Conservation (phyloP, 2,329 filamentous ascomycete genomes). For the Microsporum ferrugineum region DNA sequence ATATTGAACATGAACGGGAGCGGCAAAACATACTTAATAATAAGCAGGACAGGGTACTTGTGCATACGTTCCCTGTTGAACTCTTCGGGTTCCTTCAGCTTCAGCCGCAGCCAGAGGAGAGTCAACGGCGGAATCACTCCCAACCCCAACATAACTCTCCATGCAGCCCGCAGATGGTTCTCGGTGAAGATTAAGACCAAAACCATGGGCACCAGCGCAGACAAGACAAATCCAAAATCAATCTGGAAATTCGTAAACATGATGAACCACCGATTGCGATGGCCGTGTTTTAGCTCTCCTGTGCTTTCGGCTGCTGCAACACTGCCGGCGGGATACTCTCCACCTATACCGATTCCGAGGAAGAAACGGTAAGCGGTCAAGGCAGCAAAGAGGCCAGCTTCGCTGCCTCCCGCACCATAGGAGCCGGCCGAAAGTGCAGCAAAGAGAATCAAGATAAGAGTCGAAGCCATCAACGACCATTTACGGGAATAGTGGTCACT, state of each 20-base stretch:
- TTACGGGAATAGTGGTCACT: slow-evolving; percentile 77
- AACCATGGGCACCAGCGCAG: slow-evolving; percentile 63
- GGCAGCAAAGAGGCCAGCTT: slow-evolving; percentile 62
- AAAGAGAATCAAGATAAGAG: slow-evolving; percentile 73
- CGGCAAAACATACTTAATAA: slow-evolving; percentile 34
- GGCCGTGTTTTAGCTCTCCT: slow-evolving; percentile 66
- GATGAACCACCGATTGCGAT: slow-evolving; percentile 83
- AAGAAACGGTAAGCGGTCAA: slow-evolving; percentile 79
- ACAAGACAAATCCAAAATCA: slow-evolving; percentile 70
- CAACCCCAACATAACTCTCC: slow-evolving; percentile 70
- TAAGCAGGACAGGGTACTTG: slow-evolving; percentile 42
- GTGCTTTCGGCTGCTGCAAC: slow-evolving; percentile 77
- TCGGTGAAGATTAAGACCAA: slow-evolving; percentile 49
- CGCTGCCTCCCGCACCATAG: slow-evolving; percentile 59
- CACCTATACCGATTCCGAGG: slow-evolving; percentile 65
- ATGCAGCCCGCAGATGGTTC: slow-evolving; percentile 59
- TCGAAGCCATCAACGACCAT: slow-evolving; percentile 69
- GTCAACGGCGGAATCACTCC: slow-evolving; percentile 66
- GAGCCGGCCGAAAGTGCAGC: slow-evolving; percentile 66
- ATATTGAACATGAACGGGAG: slow-evolving; percentile 31
- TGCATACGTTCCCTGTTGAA: slow-evolving; percentile 61
- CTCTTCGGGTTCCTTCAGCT: slow-evolving; percentile 66
- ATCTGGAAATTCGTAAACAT: slow-evolving; percentile 85
- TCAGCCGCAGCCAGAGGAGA: slow-evolving; percentile 59
- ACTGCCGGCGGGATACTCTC: slow-evolving; percentile 49